A percentile compares a stretch with the other conserved stretches of the same genome.
Evolutionary conservation across 1,284 basidiomycete species (phyloP).

Genomic region (Austroboletus sp.): DNA sequence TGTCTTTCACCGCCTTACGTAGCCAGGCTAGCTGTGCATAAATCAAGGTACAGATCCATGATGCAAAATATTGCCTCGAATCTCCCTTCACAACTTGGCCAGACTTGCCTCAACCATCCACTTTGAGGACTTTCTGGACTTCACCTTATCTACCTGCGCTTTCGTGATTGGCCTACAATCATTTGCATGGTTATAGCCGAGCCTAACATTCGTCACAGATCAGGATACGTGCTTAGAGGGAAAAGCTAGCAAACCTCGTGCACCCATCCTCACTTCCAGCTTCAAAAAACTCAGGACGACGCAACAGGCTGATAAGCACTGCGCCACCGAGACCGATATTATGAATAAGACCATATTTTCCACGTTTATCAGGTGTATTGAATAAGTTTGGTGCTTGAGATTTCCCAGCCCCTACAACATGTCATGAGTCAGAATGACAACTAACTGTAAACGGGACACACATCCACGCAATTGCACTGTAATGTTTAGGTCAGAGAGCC

Average conservation of each 20-base stretch:
- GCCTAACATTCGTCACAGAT: slow-evolving; percentile 32
- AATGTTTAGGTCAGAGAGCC: background rate
- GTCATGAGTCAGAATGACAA: background rate
- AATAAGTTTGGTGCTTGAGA: slow-evolving; percentile 74
- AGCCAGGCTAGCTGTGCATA: no score
- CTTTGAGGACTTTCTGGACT: slow-evolving; percentile 51
- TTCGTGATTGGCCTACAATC: slow-evolving; percentile 56
- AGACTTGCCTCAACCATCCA: slow-evolving; percentile 22
- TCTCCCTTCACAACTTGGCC: slow-evolving; percentile 35
- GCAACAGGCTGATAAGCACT: slow-evolving; percentile 61
- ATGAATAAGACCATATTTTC: slow-evolving; percentile 73
- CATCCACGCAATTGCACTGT: slow-evolving; percentile 68
- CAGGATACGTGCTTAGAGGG: no score
- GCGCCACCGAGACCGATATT: slow-evolving; percentile 78
- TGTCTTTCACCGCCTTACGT: no score
- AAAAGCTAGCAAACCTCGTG: no score
- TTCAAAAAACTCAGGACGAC: slow-evolving; percentile 66
- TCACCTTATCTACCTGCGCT: slow-evolving; percentile 64
- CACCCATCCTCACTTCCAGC: slow-evolving; percentile 56
- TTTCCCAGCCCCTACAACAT: slow-evolving; percentile 56
- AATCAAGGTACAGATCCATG: no score
- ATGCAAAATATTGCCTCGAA: no score
- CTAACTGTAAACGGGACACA: slow-evolving; percentile 18
- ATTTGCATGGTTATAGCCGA: slow-evolving; percentile 74
- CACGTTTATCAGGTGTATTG: slow-evolving; percentile 53